Base-by-base conservation (phyloP, 257 asterid genomes). In the Solanum clarkiae region DNA sequence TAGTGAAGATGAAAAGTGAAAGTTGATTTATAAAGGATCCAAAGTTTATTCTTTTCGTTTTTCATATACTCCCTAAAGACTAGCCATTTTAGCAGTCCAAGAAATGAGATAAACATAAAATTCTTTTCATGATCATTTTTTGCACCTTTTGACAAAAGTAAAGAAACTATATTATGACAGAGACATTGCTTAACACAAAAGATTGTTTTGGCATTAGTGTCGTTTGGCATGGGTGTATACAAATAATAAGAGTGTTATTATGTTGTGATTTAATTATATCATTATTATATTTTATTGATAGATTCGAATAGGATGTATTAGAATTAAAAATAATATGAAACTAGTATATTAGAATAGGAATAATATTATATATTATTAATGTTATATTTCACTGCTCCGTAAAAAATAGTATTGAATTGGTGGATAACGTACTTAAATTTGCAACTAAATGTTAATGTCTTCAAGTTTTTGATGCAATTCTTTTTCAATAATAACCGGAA, bases 21-120 rank as follows among this genome's bases (percentile, higher is more conserved):
- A 70, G 32, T 47, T 45, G 79, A 83, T 75, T 51, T 83, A 60
- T 74, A 59, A 82, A 22, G 86, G 82, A 62, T 82, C 88, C 81
- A 86, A 81, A 40, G 81, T 53, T 29, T 57, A 14, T 55, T 47
- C 7, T 47, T 57, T 66, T 60, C 14, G 69, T 32, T 18, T 55
- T 29, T 16, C 66, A 15, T 32, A 56, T 36, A 36, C 6, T 32
- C 36, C 36, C 36, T 13, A 40, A 44, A n/a, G 60, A 51, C 45
- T 6, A 57, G 29, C 53, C 85, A 17, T 47, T 83, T 86, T 45
- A 83, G 24, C 55, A 51, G 82, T 49, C 70, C 77, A 65, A 79
- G 6, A 79, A 53, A 17, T 79, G 83, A 79, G 49, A 79, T 15
- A 5, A 32, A 53, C 26, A 49, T 79, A 79, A 51, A 51, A 77